Evolutionary conservation across 139 green algal genomes (phyloP).

Genomic region (Nannochloris sp.): DNA sequence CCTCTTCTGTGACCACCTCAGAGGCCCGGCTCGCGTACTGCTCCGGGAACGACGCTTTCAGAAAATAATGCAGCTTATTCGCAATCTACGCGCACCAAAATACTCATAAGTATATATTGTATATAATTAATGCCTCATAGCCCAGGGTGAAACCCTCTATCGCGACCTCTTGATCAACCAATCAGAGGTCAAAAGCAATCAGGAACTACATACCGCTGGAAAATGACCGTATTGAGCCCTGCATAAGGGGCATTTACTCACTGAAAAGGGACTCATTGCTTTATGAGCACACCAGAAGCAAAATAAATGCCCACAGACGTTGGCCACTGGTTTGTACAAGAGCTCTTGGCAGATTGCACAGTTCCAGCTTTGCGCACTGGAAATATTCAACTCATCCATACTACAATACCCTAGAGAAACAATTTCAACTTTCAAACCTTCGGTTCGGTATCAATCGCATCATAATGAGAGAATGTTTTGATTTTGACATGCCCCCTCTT

Average conservation of each 20-base stretch:
- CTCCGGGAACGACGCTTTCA: conserved; percentile 20
- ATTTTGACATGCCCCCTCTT: too few species aligned
- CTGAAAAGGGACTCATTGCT: conserved; percentile 29
- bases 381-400: conserved; percentile 6
- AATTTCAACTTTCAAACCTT: too few species aligned
- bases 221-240: conserved; percentile 27
- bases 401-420: neutral
- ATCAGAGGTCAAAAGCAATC: neutral
- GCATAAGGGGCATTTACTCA: conserved; percentile 30
- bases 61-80: conserved; percentile 27
- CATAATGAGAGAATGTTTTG: too few species aligned
- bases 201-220: conserved; percentile 19
- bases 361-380: conserved; percentile 26
- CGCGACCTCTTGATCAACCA: conserved; percentile 1
- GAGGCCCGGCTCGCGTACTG: conserved; percentile 12
- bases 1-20: conserved; percentile 30
- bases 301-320: conserved; percentile 63
- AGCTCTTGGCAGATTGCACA: conserved; percentile 72
- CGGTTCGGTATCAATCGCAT: too few species aligned
- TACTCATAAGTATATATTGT: neutral
- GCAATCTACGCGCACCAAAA: conserved; percentile 18
- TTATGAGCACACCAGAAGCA: conserved; percentile 61
- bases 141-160: neutral
- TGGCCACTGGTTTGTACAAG: conserved; percentile 66
- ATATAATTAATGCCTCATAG: neutral